Evolutionary conservation across 2,329 filamentous ascomycete species (phyloP).

Genomic region (Botrytis galanthina): DNA sequence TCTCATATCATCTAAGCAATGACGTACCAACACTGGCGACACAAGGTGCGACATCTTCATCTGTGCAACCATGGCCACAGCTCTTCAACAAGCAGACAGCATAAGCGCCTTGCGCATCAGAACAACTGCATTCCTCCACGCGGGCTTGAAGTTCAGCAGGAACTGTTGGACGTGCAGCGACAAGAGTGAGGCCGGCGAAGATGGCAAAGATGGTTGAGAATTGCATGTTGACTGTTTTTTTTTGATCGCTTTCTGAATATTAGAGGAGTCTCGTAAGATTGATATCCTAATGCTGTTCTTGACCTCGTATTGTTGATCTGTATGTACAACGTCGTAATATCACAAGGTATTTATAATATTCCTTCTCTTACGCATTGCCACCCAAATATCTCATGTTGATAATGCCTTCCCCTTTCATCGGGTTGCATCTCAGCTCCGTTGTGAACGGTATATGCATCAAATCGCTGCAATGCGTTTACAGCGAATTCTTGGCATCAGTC

Average conservation of each 20-base stretch:
- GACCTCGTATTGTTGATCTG: background rate
- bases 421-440: background rate
- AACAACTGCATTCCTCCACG: conserved; percentile 12
- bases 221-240: background rate
- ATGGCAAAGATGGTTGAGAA: conserved; percentile 6
- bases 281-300: background rate
- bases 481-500: background rate
- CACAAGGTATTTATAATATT: background rate
- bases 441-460: background rate
- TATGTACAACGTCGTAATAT: background rate
- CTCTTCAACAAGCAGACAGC: conserved; percentile 3
- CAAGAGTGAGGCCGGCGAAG: background rate
- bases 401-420: background rate
- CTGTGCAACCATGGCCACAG: conserved; percentile 13
- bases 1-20: background rate
- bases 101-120: conserved; percentile 8
- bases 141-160: background rate
- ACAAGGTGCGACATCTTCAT: conserved; percentile 1
- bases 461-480: background rate
- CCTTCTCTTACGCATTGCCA: background rate
- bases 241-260: background rate
- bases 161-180: conserved; percentile 8
- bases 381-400: background rate
- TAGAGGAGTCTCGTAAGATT: background rate
- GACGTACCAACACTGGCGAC: conserved; percentile 8